These are phyloP conservation scores for Rhizophagus clarus DNA, from an alignment of 192 early-diverging fungal species.

Conservation along the genomic window DNA sequence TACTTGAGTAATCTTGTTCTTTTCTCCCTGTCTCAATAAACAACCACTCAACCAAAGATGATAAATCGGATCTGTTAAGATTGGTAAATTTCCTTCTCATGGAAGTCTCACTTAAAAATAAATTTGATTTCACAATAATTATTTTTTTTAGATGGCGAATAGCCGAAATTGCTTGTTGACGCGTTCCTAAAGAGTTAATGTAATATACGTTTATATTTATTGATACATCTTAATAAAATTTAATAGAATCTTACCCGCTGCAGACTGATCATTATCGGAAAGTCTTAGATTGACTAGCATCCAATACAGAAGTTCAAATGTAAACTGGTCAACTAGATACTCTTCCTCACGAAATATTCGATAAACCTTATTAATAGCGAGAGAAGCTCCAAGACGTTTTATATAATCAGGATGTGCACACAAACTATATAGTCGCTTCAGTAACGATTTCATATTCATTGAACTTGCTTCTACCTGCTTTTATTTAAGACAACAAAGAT, in stretches of 20 bases:
- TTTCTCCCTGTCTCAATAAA: slow-evolving; percentile 54
- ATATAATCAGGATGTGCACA: slow-evolving; percentile 59
- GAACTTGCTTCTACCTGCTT: slow-evolving; percentile 51
- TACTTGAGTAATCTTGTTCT: slow-evolving; percentile 63
- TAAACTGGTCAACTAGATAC: slow-evolving; percentile 63
- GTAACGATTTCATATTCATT: slow-evolving; percentile 72
- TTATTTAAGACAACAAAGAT: not conserved
- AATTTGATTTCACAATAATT: slow-evolving; percentile 48
- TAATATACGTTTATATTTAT: not conserved
- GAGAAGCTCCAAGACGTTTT: slow-evolving; percentile 69
- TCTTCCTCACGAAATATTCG: slow-evolving; percentile 66
- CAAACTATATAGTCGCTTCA: slow-evolving; percentile 67
- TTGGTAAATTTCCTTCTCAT: slow-evolving; percentile 53
- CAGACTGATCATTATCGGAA: slow-evolving; percentile 61
- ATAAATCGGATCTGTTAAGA: slow-evolving; percentile 46
- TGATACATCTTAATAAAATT: not conserved
- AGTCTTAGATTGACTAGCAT: slow-evolving; percentile 63
- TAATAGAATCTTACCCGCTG: slow-evolving; percentile 46
- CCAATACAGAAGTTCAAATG: slow-evolving; percentile 70
- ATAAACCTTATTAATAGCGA: slow-evolving; percentile 75
- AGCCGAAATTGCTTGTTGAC: slow-evolving; percentile 49
- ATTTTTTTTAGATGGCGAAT: slow-evolving; percentile 65
- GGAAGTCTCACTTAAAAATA: slow-evolving; percentile 51
- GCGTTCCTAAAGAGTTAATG: slow-evolving; percentile 49
- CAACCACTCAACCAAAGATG: slow-evolving; percentile 56